Base-by-base conservation (phyloP, 148 eudicot genomes). In the Rhododendron simsii region DNA sequence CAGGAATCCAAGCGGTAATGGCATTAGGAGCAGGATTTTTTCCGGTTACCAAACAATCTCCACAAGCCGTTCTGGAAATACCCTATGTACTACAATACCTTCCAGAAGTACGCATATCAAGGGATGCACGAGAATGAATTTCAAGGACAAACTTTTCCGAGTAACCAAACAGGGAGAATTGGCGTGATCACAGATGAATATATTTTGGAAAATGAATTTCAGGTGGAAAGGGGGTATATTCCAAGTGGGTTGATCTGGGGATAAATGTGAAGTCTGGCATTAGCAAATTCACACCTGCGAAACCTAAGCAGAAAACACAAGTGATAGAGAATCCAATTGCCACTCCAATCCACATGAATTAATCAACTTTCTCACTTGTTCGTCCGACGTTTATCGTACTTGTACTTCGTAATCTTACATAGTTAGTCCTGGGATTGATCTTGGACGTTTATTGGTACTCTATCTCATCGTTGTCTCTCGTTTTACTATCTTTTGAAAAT, bases 111-210 rank as follows among this genome's bases (percentile, higher is more conserved):
- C 37, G 87, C 88, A 0, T 82, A 26, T 41, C 87, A 93, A 84
- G 93, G 91, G 33, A 16, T 93, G 45, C 88, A 33, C 4, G 90
- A 90, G 89, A 93, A 90, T 30, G 93, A 91, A 85, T 93, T 91
- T 67, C 23, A 83, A 85, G 95, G 91, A n/a, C 67, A 86, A 1
- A 41, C 0, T 12, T 89, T 91, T 76, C 87, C 88, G 1, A 80
- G 33, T 26, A 78, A 50, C 51, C 53, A 30, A 9, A 14, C 4
- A 0, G 39, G 78, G 6, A 73, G 80, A 45, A 33, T 33, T 1
- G 35, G 35, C 1, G 35, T 33, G 15, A 84, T 33, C n/a, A 75
- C 37, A 35, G 92, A 92, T 21, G 89, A 61, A 5, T 11, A 67
- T 2, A 55, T 91, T 26, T 45, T 91, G 16, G 84, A 86, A 69